Evolutionary conservation across 1,284 basidiomycete genomes (phyloP), one percentile per base, ranked within the genome.

Genomic region (Austroboletus novae-zelandiae): DNA sequence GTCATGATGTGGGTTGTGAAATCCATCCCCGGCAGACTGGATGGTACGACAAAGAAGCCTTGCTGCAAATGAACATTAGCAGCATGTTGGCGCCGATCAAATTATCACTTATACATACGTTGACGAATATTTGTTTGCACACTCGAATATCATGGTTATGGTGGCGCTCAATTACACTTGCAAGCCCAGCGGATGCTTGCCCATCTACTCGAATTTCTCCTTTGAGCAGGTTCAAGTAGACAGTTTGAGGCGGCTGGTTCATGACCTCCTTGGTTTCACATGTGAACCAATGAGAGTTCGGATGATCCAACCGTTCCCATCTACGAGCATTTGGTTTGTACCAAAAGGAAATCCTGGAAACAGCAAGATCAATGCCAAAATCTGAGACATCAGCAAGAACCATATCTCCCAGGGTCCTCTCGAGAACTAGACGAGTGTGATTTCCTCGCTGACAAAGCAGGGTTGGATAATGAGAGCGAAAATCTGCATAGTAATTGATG

Each of bases 111-210:
- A 9, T 29, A 50, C 60, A 35, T 30, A 71, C 69, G 10, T 58
- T 31, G 9, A 50, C 43, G 18, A 71, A 66, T 14, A 77, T 52
- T 0, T 61, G 53, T 9, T 25, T 9, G 44, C 68, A 77, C 10
- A 0, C 60, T 35, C 17, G 25, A 27, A 27, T 1, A 0, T 27
- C 25, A 27, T 27, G 25, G 6, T 9, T 27, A 7, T 9, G 7
- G 25, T n/a, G n/a, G n/a, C n/a, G n/a, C n/a, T n/a, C 6, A 7
- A 76, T 71, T 0, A 50, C 43, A 3, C 25, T 36, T 0, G 74
- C 74, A 17, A 79, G 61, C n/a, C 65, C 64, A 7, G 68, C 68
- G 4, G 75, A 41, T 1, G 68, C 63, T 42, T 65, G 62, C 2
- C 74, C 75, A 43, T 73, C 61, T 6, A 44, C n/a, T 11, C 9